Percentiles rank a stretch among this genome's conserved stretches.
These are phyloP conservation scores for Oleoguttula mirabilis DNA, from an alignment of 495 filamentous ascomycete species.

Conservation along the genomic window DNA sequence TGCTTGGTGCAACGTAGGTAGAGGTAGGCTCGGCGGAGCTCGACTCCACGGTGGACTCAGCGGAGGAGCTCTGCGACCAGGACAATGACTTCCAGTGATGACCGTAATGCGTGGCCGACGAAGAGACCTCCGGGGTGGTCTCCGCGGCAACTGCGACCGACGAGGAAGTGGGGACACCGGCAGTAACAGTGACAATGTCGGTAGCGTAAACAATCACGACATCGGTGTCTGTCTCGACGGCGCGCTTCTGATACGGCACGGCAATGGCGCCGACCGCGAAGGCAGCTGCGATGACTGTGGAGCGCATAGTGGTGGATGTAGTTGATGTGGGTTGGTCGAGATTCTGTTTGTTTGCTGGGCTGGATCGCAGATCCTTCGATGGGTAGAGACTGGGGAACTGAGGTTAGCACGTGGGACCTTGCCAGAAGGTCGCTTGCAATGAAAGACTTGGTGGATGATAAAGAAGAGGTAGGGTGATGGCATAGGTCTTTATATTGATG, in stretches of 20 bases:
- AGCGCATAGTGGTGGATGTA: conserved; percentile 49
- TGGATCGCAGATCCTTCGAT: conserved; percentile 22
- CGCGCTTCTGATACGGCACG: conserved; percentile 46
- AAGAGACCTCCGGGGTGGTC: conserved; percentile 1
- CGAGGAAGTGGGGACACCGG: conserved; percentile 21
- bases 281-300: conserved; percentile 47
- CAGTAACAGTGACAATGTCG: conserved; percentile 39
- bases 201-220: conserved; percentile 51
- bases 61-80: neutral
- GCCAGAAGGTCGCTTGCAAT: too few species aligned
- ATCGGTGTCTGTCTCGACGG: conserved; percentile 39
- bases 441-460: too few species aligned
- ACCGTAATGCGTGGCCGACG: neutral
- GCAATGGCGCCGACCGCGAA: conserved; percentile 51
- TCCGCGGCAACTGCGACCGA: conserved; percentile 10
- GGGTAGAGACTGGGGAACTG: too few species aligned
- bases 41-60: neutral
- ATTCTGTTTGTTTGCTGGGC: conserved; percentile 1
- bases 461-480: too few species aligned
- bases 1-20: neutral
- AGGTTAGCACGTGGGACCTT: too few species aligned
- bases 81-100: neutral
- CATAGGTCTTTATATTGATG: too few species aligned
- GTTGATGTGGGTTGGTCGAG: neutral
- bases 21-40: neutral